Evolutionary conservation across 306 rosid genomes (phyloP), one percentile per base, ranked within the genome.

Genomic region (Dalbergia cochinchinensis): DNA sequence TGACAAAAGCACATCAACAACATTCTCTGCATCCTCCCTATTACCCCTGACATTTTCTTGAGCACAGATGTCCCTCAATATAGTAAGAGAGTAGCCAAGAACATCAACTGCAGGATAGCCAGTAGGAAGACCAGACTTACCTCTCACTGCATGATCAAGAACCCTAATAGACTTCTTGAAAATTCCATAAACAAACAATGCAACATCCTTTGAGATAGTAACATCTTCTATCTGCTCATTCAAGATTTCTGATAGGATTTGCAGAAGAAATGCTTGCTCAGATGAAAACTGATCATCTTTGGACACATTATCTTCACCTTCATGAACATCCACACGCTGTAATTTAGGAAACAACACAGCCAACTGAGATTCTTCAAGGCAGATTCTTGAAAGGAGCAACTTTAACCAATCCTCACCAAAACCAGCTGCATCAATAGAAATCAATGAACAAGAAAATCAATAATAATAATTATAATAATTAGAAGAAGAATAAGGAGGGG

Each of bases 11-110:
- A 76, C 62, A 63, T 86, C 85, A 37, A 86, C 90, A 69, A 81
- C 85, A 78, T 84, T 88, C 53, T 74, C 75, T n/a, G 83, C 62
- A 68, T 74, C 74, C 53, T 73, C 83, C 42, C 39, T 26, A 7
- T 47, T 71, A 42, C 74, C 86, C 67, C 80, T 65, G 5, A 11
- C 58, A 55, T 83, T 72, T 71, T 86, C 87, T 64, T 73, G 80
- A 8, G 96, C 91, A 74, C 95, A 91, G 9, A 86, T 87, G 84
- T 92, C 97, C 80, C 92, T 90, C 86, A 92, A 82, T 69, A 92
- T 85, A 48, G 85, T 80, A 61, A 91, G 87, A 4, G 95, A 88
- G 84, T 88, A 95, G 33, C 99, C 96, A 50, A 89, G 86, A 86
- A 89, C 82, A 65, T 92, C 97, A 4, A 88, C 72, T 0, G 55